Conservation (phyloP, 192 early-diverging fungal species). For the Umbelopsis sp. region DNA sequence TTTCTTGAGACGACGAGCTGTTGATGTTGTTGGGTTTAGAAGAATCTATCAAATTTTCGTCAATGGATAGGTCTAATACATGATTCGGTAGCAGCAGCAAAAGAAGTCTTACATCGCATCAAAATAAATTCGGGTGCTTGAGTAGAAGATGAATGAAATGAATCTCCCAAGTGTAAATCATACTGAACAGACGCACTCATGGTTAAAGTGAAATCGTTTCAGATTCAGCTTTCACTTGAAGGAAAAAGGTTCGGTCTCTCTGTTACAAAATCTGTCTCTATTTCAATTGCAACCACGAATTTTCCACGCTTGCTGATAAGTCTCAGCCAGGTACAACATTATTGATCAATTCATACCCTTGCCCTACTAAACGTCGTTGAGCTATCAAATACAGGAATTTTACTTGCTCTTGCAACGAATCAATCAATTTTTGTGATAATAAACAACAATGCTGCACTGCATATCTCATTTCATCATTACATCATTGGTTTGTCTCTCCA, state of each 20-base stretch:
- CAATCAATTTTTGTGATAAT: too few relatives aligned
- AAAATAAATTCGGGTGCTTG: constrained; percentile 1
- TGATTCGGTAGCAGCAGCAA: not conserved
- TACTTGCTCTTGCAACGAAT: too few relatives aligned
- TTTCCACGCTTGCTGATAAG: not conserved
- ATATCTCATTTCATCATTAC: too few relatives aligned
- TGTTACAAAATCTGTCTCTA: not conserved
- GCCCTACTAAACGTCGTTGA: not conserved
- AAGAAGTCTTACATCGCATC: not conserved
- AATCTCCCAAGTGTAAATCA: constrained; percentile 10
- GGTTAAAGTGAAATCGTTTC: not conserved
- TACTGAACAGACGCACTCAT: constrained; percentile 18
- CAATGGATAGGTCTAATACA: not conserved
- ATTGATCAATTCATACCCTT: too few relatives aligned
- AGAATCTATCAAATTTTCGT: not conserved
- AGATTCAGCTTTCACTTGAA: not conserved
- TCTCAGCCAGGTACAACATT: not conserved
- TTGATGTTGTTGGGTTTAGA: not conserved
- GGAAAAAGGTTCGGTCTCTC: not conserved
- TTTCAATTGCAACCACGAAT: not conserved
- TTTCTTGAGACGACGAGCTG: not conserved
- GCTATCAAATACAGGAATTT: too few relatives aligned
- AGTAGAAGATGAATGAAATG: not conserved
- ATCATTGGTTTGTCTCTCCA: too few relatives aligned
- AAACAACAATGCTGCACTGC: too few relatives aligned